Evolutionary conservation across 2,329 filamentous ascomycete genomes (phyloP).

Genomic region (Cordyceps pruinosa): DNA sequence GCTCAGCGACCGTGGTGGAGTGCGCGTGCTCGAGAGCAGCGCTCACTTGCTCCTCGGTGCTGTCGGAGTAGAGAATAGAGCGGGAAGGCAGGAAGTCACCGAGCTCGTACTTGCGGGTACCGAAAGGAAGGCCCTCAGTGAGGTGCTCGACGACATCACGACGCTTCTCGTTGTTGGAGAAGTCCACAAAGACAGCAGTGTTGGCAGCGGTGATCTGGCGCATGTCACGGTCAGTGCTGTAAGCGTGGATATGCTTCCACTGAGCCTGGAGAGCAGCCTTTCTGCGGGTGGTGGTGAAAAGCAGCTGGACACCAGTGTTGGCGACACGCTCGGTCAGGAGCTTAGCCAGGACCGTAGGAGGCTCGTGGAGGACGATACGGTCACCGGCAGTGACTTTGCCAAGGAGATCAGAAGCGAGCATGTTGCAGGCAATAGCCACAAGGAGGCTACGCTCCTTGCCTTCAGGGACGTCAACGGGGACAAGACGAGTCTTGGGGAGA

Average conservation of each 20-base stretch:
- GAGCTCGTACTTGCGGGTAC: slow-evolving; percentile 9
- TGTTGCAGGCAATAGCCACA: slow-evolving; percentile 10
- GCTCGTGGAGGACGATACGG: slow-evolving; percentile 12
- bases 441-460: slow-evolving; percentile 7
- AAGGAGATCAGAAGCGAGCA: slow-evolving; percentile 8
- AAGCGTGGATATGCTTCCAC: slow-evolving; percentile 12
- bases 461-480: slow-evolving; percentile 7
- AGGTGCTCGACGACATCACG: slow-evolving; percentile 12
- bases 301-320: slow-evolving; percentile 7
- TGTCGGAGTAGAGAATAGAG: slow-evolving; percentile 11
- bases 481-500: slow-evolving; percentile 8
- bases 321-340: slow-evolving; percentile 3
- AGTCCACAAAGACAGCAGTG: slow-evolving; percentile 10
- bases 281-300: slow-evolving; percentile 11
- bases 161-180: slow-evolving; percentile 7
- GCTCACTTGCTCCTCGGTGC: slow-evolving; percentile 9
- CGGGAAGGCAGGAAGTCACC: slow-evolving; percentile 10
- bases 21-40: slow-evolving; percentile 3
- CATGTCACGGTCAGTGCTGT: slow-evolving; percentile 10
- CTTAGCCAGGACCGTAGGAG: slow-evolving; percentile 6
- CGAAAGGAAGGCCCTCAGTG: slow-evolving; percentile 8
- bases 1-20: not conserved
- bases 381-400: slow-evolving; percentile 4
- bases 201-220: slow-evolving; percentile 9
- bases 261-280: slow-evolving; percentile 5